phyloP scores from a whole-genome alignment of 371 early-diverging fungal genomes.

The Mycotypha africana region DNA sequence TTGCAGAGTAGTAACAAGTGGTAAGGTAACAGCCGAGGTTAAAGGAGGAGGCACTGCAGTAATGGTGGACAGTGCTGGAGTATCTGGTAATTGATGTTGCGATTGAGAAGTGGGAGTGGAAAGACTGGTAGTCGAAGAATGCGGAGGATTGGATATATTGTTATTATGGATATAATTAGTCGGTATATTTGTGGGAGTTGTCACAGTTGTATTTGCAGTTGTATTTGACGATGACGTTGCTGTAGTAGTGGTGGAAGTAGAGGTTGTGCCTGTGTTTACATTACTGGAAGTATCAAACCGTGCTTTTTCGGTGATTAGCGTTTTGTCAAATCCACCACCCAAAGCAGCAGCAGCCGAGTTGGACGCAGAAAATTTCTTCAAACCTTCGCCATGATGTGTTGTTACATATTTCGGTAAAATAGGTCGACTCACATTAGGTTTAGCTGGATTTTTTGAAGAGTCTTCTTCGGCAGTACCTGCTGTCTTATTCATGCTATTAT shows the following conservation, averaged over 20 bases:
- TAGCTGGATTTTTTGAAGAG: not conserved
- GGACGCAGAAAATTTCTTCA: not conserved
- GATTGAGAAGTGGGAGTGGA: no score
- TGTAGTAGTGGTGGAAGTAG: constrained; percentile 5
- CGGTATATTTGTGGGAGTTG: no score
- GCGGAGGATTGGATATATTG: no score
- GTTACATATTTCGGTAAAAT: not conserved
- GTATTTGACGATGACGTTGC: constrained; percentile 1
- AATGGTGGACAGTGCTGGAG: no score
- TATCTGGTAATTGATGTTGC: no score
- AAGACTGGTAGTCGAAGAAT: no score
- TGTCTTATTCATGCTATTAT: not conserved
- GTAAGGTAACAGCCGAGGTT: constrained; percentile 11
- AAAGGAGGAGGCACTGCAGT: constrained; percentile 2
- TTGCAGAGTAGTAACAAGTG: constrained; percentile 5
- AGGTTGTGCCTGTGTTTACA: no score
- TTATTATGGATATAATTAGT: no score
- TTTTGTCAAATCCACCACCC: constrained; percentile 17
- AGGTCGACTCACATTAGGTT: not conserved
- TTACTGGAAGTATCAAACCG: no score
- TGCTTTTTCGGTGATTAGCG: constrained; percentile 38
- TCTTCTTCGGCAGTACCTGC: not conserved
- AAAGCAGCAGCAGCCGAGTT: not conserved
- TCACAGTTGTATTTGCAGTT: not conserved
- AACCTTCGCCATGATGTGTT: not conserved